A percentile compares a stretch with the other conserved stretches of the same genome.
These are phyloP conservation scores for Saccharum officinarum DNA, from an alignment of 176 grass and related monocot genomes.

Conservation along the genomic window DNA sequence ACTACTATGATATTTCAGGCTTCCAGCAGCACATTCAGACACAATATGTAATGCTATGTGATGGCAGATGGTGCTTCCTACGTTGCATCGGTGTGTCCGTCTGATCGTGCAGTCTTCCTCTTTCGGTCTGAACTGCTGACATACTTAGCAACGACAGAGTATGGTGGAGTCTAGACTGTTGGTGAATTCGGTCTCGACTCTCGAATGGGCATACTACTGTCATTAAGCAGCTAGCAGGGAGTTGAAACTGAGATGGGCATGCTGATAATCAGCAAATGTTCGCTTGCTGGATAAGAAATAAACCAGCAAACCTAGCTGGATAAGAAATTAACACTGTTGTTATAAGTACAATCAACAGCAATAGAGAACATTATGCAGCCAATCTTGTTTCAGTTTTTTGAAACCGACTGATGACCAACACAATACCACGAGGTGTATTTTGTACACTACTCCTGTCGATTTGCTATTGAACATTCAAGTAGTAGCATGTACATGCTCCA, in stretches of 20 bases:
- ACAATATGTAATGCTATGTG: conserved; percentile 19
- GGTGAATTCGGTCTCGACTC: no score
- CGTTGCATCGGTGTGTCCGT: background rate
- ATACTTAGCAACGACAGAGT: background rate
- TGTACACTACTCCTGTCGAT: background rate
- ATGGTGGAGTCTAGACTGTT: no score
- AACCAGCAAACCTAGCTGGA: no score
- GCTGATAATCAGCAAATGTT: no score
- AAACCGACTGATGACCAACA: no score
- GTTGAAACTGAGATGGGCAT: no score
- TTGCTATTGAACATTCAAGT: background rate
- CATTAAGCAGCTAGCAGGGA: no score
- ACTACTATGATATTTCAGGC: background rate
- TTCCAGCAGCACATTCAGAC: background rate
- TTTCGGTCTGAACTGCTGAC: background rate
- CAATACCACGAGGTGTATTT: background rate
- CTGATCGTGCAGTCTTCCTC: background rate
- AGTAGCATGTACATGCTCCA: no score
- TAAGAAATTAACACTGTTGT: no score
- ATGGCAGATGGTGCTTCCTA: background rate
- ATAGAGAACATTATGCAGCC: background rate
- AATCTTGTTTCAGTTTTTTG: no score
- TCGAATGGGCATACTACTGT: no score
- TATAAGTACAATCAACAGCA: background rate
- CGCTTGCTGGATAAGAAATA: no score